Evolutionary conservation across 2,329 filamentous ascomycete genomes (phyloP).

Genomic region (Pseudocercospora macadamiae): DNA sequence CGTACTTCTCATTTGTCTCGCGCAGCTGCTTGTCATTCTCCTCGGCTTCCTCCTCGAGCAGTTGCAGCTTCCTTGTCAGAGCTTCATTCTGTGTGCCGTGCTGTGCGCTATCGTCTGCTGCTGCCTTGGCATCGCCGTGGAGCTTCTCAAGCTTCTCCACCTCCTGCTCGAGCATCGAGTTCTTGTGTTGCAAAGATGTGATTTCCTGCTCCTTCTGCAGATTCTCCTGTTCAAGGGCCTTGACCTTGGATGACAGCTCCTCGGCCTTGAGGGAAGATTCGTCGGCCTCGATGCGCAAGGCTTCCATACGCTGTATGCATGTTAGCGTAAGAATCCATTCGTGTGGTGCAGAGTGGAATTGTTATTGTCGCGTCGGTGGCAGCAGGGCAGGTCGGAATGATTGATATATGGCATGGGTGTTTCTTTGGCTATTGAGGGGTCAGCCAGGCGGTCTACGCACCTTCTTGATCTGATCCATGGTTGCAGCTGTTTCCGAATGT

Average conservation of each 20-base stretch:
- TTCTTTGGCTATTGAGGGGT: constrained; percentile 29
- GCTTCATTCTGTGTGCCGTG: constrained; percentile 89
- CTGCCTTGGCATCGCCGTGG: constrained; percentile 85
- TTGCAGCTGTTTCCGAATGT: not conserved
- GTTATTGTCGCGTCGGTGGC: constrained; percentile 3
- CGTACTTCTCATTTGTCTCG: constrained; percentile 98
- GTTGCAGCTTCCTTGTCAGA: constrained; percentile 86
- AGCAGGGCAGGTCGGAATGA: constrained; percentile 2
- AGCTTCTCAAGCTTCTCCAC: constrained; percentile 87
- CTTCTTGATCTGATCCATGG: constrained; percentile 50
- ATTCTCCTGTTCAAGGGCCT: constrained; percentile 91
- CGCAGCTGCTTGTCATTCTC: constrained; percentile 93
- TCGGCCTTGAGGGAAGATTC: constrained; percentile 79
- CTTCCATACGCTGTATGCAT: constrained; percentile 78
- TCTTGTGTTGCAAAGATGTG: constrained; percentile 94
- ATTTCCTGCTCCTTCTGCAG: constrained; percentile 97
- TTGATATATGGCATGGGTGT: constrained; percentile 18
- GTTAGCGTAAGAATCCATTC: too few relatives aligned
- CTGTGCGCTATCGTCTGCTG: constrained; percentile 78
- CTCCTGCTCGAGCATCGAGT: constrained; percentile 83
- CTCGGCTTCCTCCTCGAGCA: constrained; percentile 98
- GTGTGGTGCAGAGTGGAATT: too few relatives aligned
- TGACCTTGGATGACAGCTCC: constrained; percentile 85
- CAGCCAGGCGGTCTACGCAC: constrained; percentile 34
- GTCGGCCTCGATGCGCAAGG: constrained; percentile 92